phyloP scores from a whole-genome alignment of 345 rosid genomes.

The Carallia brachiata region DNA sequence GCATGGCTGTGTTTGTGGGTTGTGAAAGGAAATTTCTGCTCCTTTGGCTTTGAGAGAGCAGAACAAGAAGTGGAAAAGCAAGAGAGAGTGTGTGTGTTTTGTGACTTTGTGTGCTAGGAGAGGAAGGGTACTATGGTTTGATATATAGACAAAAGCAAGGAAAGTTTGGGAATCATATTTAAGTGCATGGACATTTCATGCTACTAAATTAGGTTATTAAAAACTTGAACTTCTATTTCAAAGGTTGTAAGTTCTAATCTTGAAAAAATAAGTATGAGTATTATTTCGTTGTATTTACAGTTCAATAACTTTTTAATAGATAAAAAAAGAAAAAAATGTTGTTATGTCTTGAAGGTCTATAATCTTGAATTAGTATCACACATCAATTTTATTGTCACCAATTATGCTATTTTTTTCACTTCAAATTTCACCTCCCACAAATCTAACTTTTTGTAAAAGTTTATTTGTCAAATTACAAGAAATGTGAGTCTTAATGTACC shows the following conservation, averaged over 20 bases:
- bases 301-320: too few relatives aligned
- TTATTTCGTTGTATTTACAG: too few relatives aligned
- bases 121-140: neutral
- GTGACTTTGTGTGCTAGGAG: neutral
- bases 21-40: neutral
- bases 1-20: constrained; percentile 25
- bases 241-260: too few relatives aligned
- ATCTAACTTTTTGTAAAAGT: too few relatives aligned
- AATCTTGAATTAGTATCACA: neutral
- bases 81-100: neutral
- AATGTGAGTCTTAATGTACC: too few relatives aligned
- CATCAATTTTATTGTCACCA: neutral
- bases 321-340: too few relatives aligned
- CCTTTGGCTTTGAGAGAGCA: neutral
- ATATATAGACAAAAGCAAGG: constrained; percentile 21
- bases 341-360: neutral
- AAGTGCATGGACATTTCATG: constrained; percentile 15
- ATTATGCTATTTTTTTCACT: too few relatives aligned
- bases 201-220: neutral
- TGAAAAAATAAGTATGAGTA: too few relatives aligned
- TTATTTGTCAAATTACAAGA: too few relatives aligned
- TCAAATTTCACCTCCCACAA: too few relatives aligned
- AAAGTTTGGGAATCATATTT: neutral
- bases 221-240: too few relatives aligned
- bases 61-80: neutral